A percentile compares a stretch with the other conserved stretches of the same genome.
These are phyloP conservation scores for Oryza nivara DNA, from an alignment of 176 grass and related monocot genomes.

Conservation along the genomic window DNA sequence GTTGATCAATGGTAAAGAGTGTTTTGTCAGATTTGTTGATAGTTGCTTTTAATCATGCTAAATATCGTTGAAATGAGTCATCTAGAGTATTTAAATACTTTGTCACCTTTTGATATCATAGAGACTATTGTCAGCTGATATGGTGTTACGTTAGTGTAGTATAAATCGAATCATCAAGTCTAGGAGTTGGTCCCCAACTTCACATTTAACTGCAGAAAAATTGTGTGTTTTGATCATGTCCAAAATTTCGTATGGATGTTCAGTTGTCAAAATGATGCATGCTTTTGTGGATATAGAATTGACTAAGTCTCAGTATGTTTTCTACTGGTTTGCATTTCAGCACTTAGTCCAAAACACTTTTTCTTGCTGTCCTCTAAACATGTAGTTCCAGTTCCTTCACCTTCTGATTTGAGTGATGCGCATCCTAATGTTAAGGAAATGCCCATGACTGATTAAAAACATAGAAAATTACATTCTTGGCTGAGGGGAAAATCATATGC, in stretches of 20 bases:
- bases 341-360: not conserved
- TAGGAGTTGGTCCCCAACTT: not conserved
- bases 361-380: not conserved
- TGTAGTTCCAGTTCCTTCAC: not conserved
- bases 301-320: not conserved
- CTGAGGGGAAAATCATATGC: not conserved
- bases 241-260: not conserved
- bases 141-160: not conserved
- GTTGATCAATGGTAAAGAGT: not conserved
- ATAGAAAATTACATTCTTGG: too few species aligned
- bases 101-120: not conserved
- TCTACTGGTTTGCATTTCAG: not conserved
- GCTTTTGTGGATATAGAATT: not conserved
- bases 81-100: not conserved
- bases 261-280: not conserved
- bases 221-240: not conserved
- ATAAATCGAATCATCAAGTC: not conserved
- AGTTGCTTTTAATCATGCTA: constrained; percentile 6
- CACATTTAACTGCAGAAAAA: too few species aligned
- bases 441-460: too few species aligned
- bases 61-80: not conserved
- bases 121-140: not conserved
- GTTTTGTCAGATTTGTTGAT: not conserved
- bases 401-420: not conserved
- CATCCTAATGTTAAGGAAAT: too few species aligned